Conservation (phyloP, 352 stramenopile species). For the Pythium plurisporium region DNA sequence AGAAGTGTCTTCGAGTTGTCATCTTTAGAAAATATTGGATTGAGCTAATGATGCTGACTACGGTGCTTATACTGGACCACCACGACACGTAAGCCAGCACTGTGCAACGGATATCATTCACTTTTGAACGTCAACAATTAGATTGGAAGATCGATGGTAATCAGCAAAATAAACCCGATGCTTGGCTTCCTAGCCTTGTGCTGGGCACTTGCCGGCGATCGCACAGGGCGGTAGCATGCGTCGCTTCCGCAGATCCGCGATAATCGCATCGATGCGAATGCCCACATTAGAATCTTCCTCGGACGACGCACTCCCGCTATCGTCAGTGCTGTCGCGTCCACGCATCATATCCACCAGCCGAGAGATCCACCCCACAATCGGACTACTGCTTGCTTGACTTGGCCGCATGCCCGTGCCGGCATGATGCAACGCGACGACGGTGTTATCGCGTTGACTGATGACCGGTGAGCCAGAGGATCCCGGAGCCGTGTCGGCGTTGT, state of each 20-base stretch:
- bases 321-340: not conserved
- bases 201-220: conserved; percentile 13
- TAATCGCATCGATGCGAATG: conserved; percentile 36
- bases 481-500: conserved; percentile 63
- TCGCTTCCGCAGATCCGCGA: conserved; percentile 24
- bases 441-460: conserved; percentile 54
- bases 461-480: conserved; percentile 66
- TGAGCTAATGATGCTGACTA: too few species aligned
- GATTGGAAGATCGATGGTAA: too few species aligned
- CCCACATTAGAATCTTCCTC: conserved; percentile 27
- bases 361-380: not conserved
- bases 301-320: not conserved
- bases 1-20: too few species aligned
- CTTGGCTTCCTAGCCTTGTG: too few species aligned
- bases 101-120: too few species aligned
- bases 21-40: too few species aligned
- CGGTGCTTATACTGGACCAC: too few species aligned
- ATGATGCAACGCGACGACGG: conserved; percentile 61
- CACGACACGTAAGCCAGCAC: too few species aligned
- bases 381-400: not conserved
- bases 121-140: too few species aligned
- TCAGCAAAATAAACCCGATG: too few species aligned
- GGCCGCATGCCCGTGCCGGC: conserved; percentile 24
- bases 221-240: conserved; percentile 23
- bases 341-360: conserved; percentile 3